Evolutionary conservation across 2,329 filamentous ascomycete species (phyloP), one percentile per base, ranked within the genome.

Genomic region (Penicillium italicum): DNA sequence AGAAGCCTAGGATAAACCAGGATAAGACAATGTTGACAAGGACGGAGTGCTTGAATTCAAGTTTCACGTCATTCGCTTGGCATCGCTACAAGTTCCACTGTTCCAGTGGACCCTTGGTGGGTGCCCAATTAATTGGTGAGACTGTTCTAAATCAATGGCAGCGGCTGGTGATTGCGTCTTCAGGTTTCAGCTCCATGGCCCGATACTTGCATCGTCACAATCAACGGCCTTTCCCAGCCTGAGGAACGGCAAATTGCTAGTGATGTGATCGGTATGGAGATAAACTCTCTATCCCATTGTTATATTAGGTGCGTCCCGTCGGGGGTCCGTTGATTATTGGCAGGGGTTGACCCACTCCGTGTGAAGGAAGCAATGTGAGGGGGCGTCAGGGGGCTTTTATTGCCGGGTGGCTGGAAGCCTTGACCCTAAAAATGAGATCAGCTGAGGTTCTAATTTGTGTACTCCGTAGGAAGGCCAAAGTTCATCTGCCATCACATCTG

Each of bases 251-350:
- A 6, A 24, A 58, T 61, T 51, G 41, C 37, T 45, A 33, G 44
- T 63, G 58, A 64, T 63, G 51, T 44, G 52, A 61, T 55, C 44
- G 61, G 57, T 56, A 62, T 59, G 53, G 47, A 43, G n/a, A 24
- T 20, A 22, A 31, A 26, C 53, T 30, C 48, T 45, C 50, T 52
- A 46, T 36, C n/a, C 24, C 42, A 37, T 53, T 58, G 44, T 40
- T 44, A 60, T 41, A 38, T 38, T 38, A 37, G 40, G 43, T 41
- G 49, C n/a, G 49, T n/a, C 22, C 51, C 53, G 56, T 31, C 46
- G 46, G 46, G 44, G 48, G 12, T 48, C 43, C 36, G 45, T 28
- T 45, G n/a, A 47, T 31, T 61, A 64, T 64, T 61, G 45, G 50
- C 62, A 62, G 59, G 59, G 50, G 54, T 30, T 30, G 60, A 52